A percentile compares a stretch with the other conserved stretches of the same genome.
Conservation (phyloP, 352 stramenopile genomes). For the Aphanomyces invadans region DNA sequence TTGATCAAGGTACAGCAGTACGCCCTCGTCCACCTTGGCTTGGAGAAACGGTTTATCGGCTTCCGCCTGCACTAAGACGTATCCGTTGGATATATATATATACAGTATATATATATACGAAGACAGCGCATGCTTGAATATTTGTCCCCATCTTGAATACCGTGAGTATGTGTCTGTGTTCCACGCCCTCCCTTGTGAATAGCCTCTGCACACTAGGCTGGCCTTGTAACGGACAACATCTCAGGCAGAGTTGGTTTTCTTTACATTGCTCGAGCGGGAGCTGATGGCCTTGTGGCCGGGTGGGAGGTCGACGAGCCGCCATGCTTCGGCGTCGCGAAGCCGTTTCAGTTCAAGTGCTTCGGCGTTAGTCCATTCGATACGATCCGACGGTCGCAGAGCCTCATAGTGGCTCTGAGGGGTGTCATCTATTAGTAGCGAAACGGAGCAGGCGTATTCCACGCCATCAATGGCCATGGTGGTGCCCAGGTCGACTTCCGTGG, state of each 20-base stretch:
- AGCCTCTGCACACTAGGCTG: constrained; percentile 31
- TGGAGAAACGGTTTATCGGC: constrained; percentile 24
- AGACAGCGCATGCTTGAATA: constrained; percentile 28
- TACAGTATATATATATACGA: constrained; percentile 27
- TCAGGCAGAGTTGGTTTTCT: constrained; percentile 33
- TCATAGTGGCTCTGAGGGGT: neutral
- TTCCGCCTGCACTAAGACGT: constrained; percentile 33
- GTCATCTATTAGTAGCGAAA: neutral
- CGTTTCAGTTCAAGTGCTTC: constrained; percentile 1
- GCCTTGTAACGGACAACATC: constrained; percentile 32
- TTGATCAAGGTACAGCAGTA: neutral
- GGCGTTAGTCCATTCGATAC: neutral
- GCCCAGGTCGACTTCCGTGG: neutral
- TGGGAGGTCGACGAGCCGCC: constrained; percentile 1
- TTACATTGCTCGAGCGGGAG: constrained; percentile 32
- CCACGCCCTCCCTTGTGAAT: constrained; percentile 29
- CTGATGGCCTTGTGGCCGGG: constrained; percentile 25
- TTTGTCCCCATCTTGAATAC: constrained; percentile 37
- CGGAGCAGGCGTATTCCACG: neutral
- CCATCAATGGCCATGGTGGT: neutral
- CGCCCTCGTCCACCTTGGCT: neutral
- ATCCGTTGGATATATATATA: constrained; percentile 11
- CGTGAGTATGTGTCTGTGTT: constrained; percentile 33
- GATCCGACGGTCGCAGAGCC: neutral
- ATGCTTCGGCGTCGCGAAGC: neutral